phyloP scores from a whole-genome alignment of 2,329 filamentous ascomycete genomes.

The Ophiostoma quercus region DNA sequence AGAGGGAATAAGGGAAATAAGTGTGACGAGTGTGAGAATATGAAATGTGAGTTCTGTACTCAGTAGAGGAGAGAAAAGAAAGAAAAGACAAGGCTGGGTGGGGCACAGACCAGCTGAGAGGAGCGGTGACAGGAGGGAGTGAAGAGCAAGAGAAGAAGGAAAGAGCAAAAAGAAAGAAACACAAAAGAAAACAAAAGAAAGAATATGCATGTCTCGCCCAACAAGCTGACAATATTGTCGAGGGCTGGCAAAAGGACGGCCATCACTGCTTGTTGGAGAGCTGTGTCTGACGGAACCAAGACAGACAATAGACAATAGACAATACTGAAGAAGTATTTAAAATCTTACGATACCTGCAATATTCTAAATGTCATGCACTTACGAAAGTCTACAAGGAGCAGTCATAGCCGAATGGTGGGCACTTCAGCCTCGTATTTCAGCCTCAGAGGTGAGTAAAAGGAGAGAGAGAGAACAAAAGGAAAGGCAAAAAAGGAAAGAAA shows the following conservation, averaged over 20 bases:
- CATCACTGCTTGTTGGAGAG: background rate
- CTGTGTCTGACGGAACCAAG: background rate
- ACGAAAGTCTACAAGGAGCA: background rate
- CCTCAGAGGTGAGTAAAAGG: background rate
- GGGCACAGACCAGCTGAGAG: slow-evolving; percentile 20
- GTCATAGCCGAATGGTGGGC: background rate
- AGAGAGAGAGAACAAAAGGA: background rate
- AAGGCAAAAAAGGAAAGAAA: background rate
- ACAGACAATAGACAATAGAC: no score
- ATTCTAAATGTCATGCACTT: no score
- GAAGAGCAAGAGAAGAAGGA: background rate
- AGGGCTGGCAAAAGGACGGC: slow-evolving; percentile 3
- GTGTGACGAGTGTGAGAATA: background rate
- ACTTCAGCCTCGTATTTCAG: background rate
- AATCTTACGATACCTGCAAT: no score
- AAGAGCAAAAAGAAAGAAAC: background rate
- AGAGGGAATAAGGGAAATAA: background rate
- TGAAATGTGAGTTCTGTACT: background rate
- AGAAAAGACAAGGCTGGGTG: slow-evolving; percentile 17
- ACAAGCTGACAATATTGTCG: slow-evolving; percentile 10
- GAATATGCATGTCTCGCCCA: slow-evolving; percentile 14
- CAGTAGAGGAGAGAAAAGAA: background rate
- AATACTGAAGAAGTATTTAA: background rate
- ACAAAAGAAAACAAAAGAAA: background rate
- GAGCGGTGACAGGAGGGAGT: slow-evolving; percentile 20